These are phyloP conservation scores for Agaricales sp. DNA, from an alignment of 1,284 basidiomycete species.

Conservation along the genomic window DNA sequence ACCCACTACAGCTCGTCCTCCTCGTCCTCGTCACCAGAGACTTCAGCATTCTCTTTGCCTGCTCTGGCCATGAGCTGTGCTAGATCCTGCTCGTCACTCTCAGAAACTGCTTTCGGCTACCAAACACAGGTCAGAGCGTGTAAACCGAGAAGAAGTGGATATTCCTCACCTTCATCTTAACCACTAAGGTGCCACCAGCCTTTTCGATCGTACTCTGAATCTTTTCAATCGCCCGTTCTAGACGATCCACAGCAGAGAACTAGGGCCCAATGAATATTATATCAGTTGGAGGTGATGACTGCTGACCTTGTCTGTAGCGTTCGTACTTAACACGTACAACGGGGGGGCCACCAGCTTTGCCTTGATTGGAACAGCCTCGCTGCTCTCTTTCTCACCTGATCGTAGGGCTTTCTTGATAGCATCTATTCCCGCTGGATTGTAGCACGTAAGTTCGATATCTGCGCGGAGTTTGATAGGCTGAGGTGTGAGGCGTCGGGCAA, in stretches of 20 bases:
- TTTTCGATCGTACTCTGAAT: slow-evolving; percentile 82
- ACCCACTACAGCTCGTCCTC: slow-evolving; percentile 31
- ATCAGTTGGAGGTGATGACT: slow-evolving; percentile 1
- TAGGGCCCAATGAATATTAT: slow-evolving; percentile 15
- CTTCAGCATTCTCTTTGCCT: slow-evolving; percentile 85
- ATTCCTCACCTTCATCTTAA: slow-evolving; percentile 89
- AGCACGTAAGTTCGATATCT: slow-evolving; percentile 97
- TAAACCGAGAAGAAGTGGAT: background rate
- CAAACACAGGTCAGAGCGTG: slow-evolving; percentile 5
- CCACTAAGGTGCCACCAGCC: slow-evolving; percentile 76
- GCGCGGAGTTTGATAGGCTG: slow-evolving; percentile 99
- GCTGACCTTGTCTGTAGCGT: slow-evolving; percentile 88
- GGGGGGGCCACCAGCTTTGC: slow-evolving; percentile 96
- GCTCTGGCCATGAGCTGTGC: slow-evolving; percentile 92
- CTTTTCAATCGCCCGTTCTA: slow-evolving; percentile 89
- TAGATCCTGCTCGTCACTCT: slow-evolving; percentile 92
- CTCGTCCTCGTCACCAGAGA: slow-evolving; percentile 89
- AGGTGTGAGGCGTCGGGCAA: slow-evolving; percentile 91
- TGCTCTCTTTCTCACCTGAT: slow-evolving; percentile 84
- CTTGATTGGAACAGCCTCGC: slow-evolving; percentile 91
- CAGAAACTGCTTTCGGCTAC: slow-evolving; percentile 97
- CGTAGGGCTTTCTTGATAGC: slow-evolving; percentile 91
- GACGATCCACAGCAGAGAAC: slow-evolving; percentile 84
- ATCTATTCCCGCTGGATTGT: slow-evolving; percentile 95
- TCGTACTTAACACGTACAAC: slow-evolving; percentile 91